phyloP scores from a whole-genome alignment of 2,329 filamentous ascomycete genomes.

The Claviceps capensis region DNA sequence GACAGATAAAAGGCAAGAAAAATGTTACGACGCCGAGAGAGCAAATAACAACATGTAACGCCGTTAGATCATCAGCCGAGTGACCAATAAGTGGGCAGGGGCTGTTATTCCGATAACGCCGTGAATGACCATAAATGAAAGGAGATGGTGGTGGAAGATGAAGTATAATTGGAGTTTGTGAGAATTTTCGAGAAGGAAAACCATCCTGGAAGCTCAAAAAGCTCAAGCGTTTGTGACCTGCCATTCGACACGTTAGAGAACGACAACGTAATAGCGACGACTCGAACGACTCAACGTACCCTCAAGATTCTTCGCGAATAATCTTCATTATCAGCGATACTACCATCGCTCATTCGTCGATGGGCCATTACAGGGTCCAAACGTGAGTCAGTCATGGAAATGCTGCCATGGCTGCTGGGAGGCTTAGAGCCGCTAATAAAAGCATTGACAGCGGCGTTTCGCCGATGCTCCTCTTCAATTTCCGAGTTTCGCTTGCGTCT shows the following conservation, averaged over 20 bases:
- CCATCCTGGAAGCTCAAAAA: background rate
- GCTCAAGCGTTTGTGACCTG: slow-evolving; percentile 47
- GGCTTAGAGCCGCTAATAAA: slow-evolving; percentile 56
- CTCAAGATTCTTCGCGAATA: slow-evolving; percentile 92
- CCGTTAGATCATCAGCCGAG: slow-evolving; percentile 20
- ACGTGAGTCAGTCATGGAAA: slow-evolving; percentile 68
- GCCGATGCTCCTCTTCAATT: slow-evolving; percentile 72
- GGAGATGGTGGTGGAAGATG: slow-evolving; percentile 18
- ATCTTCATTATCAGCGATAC: slow-evolving; percentile 93
- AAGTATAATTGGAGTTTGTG: slow-evolving; percentile 11
- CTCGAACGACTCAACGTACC: slow-evolving; percentile 39
- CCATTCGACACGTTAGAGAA: background rate
- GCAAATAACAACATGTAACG: slow-evolving; percentile 19
- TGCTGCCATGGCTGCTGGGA: slow-evolving; percentile 46
- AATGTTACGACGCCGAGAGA: slow-evolving; percentile 23
- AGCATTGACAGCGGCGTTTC: slow-evolving; percentile 64
- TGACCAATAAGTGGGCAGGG: slow-evolving; percentile 23
- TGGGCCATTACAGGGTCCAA: slow-evolving; percentile 78
- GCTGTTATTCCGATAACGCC: slow-evolving; percentile 28
- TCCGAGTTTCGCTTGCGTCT: slow-evolving; percentile 63
- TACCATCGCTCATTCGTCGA: slow-evolving; percentile 79
- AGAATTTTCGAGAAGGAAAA: background rate
- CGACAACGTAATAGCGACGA: background rate
- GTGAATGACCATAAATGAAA: slow-evolving; percentile 22
- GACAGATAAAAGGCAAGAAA: background rate